Percentiles rank a stretch among this genome's conserved stretches.
phyloP scores from a whole-genome alignment of 176 grass and related monocot species.

The Phoenix roebelenii region DNA sequence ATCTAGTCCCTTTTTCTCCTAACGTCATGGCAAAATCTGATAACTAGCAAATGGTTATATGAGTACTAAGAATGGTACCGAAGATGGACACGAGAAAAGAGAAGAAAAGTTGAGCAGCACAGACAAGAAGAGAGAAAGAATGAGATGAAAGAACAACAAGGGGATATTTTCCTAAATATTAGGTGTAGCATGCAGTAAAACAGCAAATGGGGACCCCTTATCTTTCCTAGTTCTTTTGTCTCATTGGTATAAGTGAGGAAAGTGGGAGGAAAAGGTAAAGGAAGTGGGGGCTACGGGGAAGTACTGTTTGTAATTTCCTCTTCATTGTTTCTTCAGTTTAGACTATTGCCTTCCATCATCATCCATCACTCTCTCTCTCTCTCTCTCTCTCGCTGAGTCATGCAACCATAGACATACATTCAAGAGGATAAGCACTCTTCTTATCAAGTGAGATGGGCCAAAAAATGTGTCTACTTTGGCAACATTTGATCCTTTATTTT shows the following conservation, averaged over 20 bases:
- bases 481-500: too few species aligned
- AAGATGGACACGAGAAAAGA: background rate
- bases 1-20: background rate
- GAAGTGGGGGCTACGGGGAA: background rate
- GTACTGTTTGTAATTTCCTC: background rate
- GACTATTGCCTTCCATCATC: background rate
- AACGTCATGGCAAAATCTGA: background rate
- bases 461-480: too few species aligned
- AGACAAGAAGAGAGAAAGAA: background rate
- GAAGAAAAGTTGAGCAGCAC: background rate
- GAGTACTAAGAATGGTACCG: background rate
- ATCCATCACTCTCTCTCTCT: background rate
- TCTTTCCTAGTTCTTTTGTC: too few species aligned
- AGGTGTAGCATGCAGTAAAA: too few species aligned
- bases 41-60: background rate
- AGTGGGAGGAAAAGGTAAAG: background rate
- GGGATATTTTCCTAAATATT: background rate
- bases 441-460: too few species aligned
- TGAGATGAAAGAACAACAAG: background rate
- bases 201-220: too few species aligned
- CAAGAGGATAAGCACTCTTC: too few species aligned
- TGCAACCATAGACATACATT: background rate
- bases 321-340: constrained; percentile 2
- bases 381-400: background rate
- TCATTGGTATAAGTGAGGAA: background rate